Percentiles rank a stretch among this genome's conserved stretches.
phyloP scores from a whole-genome alignment of 352 stramenopile species.

The Phytophthora pinifolia region DNA sequence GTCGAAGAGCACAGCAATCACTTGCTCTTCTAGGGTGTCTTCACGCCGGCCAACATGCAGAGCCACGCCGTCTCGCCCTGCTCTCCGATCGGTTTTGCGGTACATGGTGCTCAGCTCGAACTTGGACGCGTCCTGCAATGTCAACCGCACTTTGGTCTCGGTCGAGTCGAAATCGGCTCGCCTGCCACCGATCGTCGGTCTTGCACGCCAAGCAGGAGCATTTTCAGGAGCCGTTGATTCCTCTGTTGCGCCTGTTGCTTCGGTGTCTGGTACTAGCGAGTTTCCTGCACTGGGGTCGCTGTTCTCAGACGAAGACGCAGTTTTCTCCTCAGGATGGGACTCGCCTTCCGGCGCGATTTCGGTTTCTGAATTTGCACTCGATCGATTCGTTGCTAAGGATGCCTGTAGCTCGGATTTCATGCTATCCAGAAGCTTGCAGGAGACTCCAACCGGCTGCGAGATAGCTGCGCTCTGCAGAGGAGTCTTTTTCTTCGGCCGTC shows the following conservation, averaged over 20 bases:
- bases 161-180: conserved; percentile 69
- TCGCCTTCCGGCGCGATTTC: conserved; percentile 3
- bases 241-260: conserved; percentile 5
- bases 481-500: conserved; percentile 34
- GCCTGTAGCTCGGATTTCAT: conserved; percentile 73
- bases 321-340: conserved; percentile 6
- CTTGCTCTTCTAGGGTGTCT: conserved; percentile 77
- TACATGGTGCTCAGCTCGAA: conserved; percentile 88
- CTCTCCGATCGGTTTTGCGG: conserved; percentile 80
- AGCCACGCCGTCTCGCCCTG: conserved; percentile 69
- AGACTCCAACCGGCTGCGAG: conserved; percentile 56
- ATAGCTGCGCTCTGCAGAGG: conserved; percentile 37
- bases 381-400: conserved; percentile 36
- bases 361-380: conserved; percentile 12
- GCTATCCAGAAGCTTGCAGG: conserved; percentile 55
- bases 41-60: conserved; percentile 74
- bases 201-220: conserved; percentile 44
- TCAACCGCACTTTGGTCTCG: conserved; percentile 72
- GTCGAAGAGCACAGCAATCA: conserved; percentile 84
- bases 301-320: conserved; percentile 1
- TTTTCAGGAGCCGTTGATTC: conserved; percentile 7
- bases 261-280: conserved; percentile 7
- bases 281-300: conserved; percentile 7
- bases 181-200: conserved; percentile 47
- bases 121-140: conserved; percentile 68